Evolutionary conservation across 768 basidiomycete species (phyloP).

Genomic region (Rhodotorula toruloides): DNA sequence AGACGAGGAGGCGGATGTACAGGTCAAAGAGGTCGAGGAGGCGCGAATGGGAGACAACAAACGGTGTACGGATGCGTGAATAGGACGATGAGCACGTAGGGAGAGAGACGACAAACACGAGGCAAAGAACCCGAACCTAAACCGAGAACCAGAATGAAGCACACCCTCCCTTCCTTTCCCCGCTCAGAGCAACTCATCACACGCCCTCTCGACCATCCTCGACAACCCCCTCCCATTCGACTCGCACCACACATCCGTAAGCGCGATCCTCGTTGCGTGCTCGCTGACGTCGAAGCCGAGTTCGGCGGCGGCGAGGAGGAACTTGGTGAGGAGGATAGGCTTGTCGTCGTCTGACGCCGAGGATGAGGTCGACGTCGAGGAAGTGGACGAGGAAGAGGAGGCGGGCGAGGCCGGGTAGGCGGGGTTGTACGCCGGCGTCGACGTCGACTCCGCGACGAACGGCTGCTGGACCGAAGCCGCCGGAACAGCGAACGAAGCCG

Average conservation of each 20-base stretch:
- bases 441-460: neutral
- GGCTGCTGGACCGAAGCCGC: too few relatives aligned
- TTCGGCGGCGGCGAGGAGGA: constrained; percentile 3
- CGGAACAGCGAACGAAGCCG: neutral
- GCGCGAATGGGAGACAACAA: too few relatives aligned
- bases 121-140: neutral
- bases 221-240: neutral
- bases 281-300: constrained; percentile 8
- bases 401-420: neutral
- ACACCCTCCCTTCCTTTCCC: neutral
- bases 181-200: neutral
- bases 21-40: too few relatives aligned
- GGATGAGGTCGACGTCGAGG: neutral
- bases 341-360: constrained; percentile 3
- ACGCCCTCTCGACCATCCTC: constrained; percentile 8
- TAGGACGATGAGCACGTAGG: too few relatives aligned
- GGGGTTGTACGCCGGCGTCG: too few relatives aligned
- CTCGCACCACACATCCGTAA: constrained; percentile 8
- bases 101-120: too few relatives aligned
- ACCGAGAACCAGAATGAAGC: neutral
- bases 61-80: too few relatives aligned
- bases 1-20: too few relatives aligned
- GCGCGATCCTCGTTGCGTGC: neutral
- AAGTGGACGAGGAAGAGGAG: neutral
- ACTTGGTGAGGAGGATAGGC: constrained; percentile 8